A percentile compares a stretch with the other conserved stretches of the same genome.
Conservation (phyloP, 805 yeast species). For the Monosporozyma aquatica region DNA sequence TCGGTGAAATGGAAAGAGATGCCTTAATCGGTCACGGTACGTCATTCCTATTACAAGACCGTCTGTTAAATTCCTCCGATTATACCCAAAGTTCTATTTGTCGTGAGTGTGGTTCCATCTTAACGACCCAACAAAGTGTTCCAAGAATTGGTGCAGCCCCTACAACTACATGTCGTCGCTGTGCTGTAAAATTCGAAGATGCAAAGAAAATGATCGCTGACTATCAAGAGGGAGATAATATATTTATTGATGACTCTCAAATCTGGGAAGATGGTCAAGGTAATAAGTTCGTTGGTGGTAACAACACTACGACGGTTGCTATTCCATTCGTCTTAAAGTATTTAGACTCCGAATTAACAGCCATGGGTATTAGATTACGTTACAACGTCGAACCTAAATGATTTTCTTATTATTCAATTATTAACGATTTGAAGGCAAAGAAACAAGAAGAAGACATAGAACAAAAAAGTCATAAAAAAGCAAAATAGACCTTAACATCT, state of each 20-base stretch:
- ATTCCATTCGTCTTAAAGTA: slow-evolving; percentile 94
- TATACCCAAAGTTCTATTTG: slow-evolving; percentile 88
- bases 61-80: slow-evolving; percentile 90
- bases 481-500: not conserved
- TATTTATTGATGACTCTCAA: slow-evolving; percentile 55
- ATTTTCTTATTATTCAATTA: not conserved
- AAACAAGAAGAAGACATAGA: not conserved
- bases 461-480: not conserved
- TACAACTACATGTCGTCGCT: slow-evolving; percentile 78
- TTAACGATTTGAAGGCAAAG: no score
- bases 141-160: slow-evolving; percentile 83
- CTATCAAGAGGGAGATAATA: slow-evolving; percentile 26
- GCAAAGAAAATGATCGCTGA: slow-evolving; percentile 36
- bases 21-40: slow-evolving; percentile 98
- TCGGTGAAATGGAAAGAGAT: slow-evolving; percentile 99
- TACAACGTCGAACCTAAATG: slow-evolving; percentile 70
- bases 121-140: slow-evolving; percentile 82
- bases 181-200: slow-evolving; percentile 64
- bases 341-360: slow-evolving; percentile 88
- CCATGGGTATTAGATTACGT: slow-evolving; percentile 94
- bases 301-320: slow-evolving; percentile 88
- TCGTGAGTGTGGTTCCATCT: slow-evolving; percentile 84
- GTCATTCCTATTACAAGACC: slow-evolving; percentile 86
- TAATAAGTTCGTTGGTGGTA: slow-evolving; percentile 82
- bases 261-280: slow-evolving; percentile 99